Conservation (phyloP, 169 alveolate species). For the Plasmodium inui region DNA sequence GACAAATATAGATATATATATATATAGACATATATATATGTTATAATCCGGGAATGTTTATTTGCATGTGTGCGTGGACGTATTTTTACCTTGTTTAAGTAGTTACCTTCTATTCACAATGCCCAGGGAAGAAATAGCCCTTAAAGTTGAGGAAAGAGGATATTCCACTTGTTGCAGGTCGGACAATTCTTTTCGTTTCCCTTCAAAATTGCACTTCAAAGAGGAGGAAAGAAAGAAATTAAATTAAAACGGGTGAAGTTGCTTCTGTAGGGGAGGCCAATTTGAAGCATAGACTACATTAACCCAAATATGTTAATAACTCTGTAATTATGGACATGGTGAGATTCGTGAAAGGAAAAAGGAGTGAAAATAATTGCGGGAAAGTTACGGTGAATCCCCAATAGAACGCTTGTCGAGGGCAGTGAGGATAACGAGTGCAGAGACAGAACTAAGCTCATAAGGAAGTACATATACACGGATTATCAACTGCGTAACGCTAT, state of each 20-base stretch:
- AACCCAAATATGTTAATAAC: neutral
- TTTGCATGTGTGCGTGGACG: neutral
- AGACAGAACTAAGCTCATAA: neutral
- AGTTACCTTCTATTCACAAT: neutral
- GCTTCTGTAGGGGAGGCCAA: neutral
- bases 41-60: no score
- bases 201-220: neutral
- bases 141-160: neutral
- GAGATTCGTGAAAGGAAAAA: neutral
- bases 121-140: neutral
- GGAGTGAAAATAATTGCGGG: neutral
- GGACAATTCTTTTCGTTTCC: neutral
- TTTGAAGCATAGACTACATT: neutral
- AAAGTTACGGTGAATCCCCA: neutral
- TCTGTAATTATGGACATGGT: neutral
- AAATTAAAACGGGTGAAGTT: neutral
- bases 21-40: no score
- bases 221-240: no score
- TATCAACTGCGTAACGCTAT: neutral
- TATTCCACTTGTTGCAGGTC: neutral
- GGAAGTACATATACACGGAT: neutral
- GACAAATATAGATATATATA: no score
- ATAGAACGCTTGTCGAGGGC: neutral
- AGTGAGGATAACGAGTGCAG: neutral
- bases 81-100: neutral